phyloP scores from a whole-genome alignment of 805 yeast genomes.

The Grigorovia yakushimaensis region DNA sequence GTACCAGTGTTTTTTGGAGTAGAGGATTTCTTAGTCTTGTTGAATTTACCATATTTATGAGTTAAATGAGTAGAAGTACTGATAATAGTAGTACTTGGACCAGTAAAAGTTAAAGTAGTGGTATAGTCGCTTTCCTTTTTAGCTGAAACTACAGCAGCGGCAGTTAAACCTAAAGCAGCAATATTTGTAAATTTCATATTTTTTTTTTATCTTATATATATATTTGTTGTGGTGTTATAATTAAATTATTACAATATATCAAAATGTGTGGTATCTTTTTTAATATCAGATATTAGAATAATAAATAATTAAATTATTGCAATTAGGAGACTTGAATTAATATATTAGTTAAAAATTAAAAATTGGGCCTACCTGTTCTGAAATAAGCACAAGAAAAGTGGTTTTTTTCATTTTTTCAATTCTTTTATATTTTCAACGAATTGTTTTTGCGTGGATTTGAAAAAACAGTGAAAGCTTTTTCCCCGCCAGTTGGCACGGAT shows the following conservation, averaged over 20 bases:
- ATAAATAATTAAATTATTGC: not conserved
- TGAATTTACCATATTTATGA: slow-evolving; percentile 46
- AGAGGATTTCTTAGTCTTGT: slow-evolving; percentile 28
- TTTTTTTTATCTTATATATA: not conserved
- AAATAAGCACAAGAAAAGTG: not conserved
- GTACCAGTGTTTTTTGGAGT: slow-evolving; percentile 37
- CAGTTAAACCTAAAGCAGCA: slow-evolving; percentile 34
- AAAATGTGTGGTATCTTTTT: not conserved
- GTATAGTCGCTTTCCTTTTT: slow-evolving; percentile 10
- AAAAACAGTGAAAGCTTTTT: not conserved
- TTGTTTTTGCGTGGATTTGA: not conserved
- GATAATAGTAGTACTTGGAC: slow-evolving; percentile 19
- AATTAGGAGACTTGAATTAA: not conserved
- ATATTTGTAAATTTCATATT: slow-evolving; percentile 37
- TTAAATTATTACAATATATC: not conserved
- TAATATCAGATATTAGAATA: not conserved
- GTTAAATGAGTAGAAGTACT: slow-evolving; percentile 33
- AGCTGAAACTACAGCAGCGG: slow-evolving; percentile 25
- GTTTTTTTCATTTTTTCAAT: not conserved
- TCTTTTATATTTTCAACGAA: not conserved
- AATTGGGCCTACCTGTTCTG: not conserved
- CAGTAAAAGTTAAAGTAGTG: slow-evolving; percentile 12
- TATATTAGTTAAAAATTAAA: not conserved
- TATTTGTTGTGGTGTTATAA: not conserved
- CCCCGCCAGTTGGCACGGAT: not conserved